Percentiles rank a stretch among this genome's conserved stretches.
phyloP scores from a whole-genome alignment of 345 rosid species.

The Citrus sinensis region DVS_A1.0 CM039164.1:1255501-1256000 shows the following conservation, averaged over 20 bases:
- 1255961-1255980: constrained; percentile 13
- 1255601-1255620: not conserved
- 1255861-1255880: constrained; percentile 7
- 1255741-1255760: not conserved
- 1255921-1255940: not conserved
- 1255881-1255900: not conserved
- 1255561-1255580: not conserved
- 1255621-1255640: not conserved
- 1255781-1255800: not conserved
- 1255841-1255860: constrained; percentile 4
- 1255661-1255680: not conserved
- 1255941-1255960: not conserved
- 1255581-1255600: not conserved
- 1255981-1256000: constrained; percentile 53
- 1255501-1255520: not conserved
- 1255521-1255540: not conserved
- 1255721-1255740: not conserved
- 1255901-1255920: not conserved
- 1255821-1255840: not conserved
- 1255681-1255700: not conserved
- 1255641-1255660: not conserved
- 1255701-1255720: not conserved
- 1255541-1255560: not conserved
- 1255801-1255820: not conserved
- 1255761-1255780: not conserved